Evolutionary conservation across 257 asterid species (phyloP), one percentile per base, ranked within the genome.

Genomic region (Solanum tarapatanum): DNA sequence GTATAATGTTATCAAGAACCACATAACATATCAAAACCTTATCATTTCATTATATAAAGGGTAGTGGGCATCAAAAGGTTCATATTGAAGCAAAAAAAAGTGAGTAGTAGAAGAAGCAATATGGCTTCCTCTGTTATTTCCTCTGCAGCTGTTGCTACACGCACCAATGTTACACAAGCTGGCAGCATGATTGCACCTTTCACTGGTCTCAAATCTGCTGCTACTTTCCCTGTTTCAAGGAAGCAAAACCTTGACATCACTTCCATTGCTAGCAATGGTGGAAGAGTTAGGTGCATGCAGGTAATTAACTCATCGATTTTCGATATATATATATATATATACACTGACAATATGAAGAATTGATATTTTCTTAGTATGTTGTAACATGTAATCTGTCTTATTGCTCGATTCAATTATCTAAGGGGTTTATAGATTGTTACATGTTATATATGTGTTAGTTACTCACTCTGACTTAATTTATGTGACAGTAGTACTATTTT

Each of bases 281-380:
- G 92, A 70, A 89, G 91, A 87, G 94, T 92, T 28, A 86, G 68
- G 33, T 94, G 95, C 94, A 94, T 92, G 92, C 36, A 92, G 93
- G 94, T 89, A 85, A 39, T 4, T 66, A 2, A 66, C 32, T 64
- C 74, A 12, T 66, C 9, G 3, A 16, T 32, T 58, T 58, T 10
- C 77, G 1, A 66, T 26, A 12, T 26, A 24, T 12, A 26, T 24
- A 11, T 26, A 23, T 45, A n/a, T 14, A 30, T 30, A 16, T 14
- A 26, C 17, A 60, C 37, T 2, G 76, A 28, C 76, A 28, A 1
- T 30, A 3, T 13, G 8, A 69, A 69, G 11, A 62, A 62, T 62
- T 62, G 36, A 32, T 32, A 8, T 16, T 30, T 70, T 51, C 13
- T 70, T 16, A 30, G 13, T 32, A 2, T 17, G 14, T 32, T 0